Evolutionary conservation across 129 eudicot species (phyloP), one percentile per base, ranked within the genome.

Genomic region (Arctium lappa): DNA sequence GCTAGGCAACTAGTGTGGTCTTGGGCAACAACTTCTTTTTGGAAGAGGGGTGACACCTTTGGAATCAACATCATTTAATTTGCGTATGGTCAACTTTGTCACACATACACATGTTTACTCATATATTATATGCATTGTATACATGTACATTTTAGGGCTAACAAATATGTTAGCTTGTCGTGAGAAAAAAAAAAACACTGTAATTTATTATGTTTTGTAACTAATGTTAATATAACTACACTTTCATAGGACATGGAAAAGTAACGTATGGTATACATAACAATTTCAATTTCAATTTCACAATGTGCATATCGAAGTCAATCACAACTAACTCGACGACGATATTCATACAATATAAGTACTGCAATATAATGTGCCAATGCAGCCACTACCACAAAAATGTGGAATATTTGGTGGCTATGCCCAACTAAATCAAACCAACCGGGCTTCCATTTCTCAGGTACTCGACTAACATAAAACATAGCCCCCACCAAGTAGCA

Each of bases 371-470:
- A 95, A 83, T 95, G 99, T 30, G 97, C 92, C 89, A 93, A 80
- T 4, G 99, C 99, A 72, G 95, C 99, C 84, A 87, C 74, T 8
- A 95, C 87, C 81, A 95, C 99, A 84, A 95, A 89, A 48, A 91
- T 85, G 53, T 95, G 99, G 34, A 95, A 95, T 42, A 95, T 95
- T 46, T 95, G 97, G 53, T 95, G 99, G 69, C 99, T 95, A 39
- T 95, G 98, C 4, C 99, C 99, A 4, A 93, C 94, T 18, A 95
- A 76, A 75, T 95, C 99, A 82, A 95, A 95, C 93, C 90, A 90
- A 22, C 99, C 99, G 0, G 99, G 97, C 87, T 34, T 84, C 97
- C 95, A 95, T 77, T 94, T 85, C 89, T 95, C 99, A 0, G 99
- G 99, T 8, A 95, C 80, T 80, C 98, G 89, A 68, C 85, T 82